phyloP scores from a whole-genome alignment of 768 basidiomycete species.

The Sporobolomyces phaffii region DNA sequence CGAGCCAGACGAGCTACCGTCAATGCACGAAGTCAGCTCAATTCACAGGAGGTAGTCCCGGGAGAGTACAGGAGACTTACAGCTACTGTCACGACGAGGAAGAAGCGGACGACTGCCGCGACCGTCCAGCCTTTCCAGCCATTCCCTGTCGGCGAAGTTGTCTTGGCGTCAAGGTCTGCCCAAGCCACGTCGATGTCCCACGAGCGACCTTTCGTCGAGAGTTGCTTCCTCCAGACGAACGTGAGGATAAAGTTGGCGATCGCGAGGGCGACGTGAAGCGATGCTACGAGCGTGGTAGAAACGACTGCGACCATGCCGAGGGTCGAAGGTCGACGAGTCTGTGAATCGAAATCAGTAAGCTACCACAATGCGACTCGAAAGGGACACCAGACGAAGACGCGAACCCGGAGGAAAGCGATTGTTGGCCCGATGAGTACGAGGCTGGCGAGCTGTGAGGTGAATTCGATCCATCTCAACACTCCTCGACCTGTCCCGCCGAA shows the following conservation, averaged over 20 bases:
- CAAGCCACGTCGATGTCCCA: conserved; percentile 18
- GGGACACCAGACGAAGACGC: too few species aligned
- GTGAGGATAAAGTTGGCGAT: conserved; percentile 20
- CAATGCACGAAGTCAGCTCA: background rate
- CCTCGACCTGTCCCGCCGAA: background rate
- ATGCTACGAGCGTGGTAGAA: background rate
- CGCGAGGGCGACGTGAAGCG: conserved; percentile 1
- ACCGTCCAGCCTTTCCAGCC: background rate
- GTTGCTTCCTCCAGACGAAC: background rate
- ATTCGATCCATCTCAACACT: background rate
- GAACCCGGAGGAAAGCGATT: conserved; percentile 12
- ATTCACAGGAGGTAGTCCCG: background rate
- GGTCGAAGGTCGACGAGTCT: conserved; percentile 9
- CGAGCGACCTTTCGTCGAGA: background rate
- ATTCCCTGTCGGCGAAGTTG: background rate
- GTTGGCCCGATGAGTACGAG: background rate
- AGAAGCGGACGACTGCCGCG: conserved; percentile 1
- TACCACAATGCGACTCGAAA: too few species aligned
- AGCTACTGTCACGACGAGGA: background rate
- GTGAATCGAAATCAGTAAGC: background rate
- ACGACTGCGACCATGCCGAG: background rate
- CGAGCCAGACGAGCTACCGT: conserved; percentile 2
- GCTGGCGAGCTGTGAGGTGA: background rate
- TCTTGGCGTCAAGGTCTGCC: background rate
- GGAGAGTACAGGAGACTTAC: background rate